Evolutionary conservation across 1,284 basidiomycete species (phyloP), one percentile per base, ranked within the genome.

Genomic region (Irpex sp.): DNA sequence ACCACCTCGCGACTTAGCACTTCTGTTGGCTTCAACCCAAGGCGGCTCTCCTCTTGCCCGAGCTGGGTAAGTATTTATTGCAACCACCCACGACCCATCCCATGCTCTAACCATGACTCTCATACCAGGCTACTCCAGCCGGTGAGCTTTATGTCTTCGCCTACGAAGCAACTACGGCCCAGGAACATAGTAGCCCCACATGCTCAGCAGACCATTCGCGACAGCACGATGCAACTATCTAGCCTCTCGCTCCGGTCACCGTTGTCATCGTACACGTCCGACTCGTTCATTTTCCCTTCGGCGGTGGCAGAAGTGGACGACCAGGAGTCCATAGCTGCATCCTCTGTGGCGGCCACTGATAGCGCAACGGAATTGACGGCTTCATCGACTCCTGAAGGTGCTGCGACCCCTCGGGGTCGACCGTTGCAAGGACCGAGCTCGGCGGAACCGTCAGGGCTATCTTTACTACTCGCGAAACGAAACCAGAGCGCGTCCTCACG

Each of bases 211-310:
- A 78, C 80, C 53, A 91, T 92, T 64, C 83, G 89, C n/a, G 78
- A 84, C 35, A 81, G 76, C 67, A 90, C 89, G 0, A 80, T 91
- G 70, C 78, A 85, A 63, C 78, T 92, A 3, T 89, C 88, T 6
- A 80, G 78, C 64, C 79, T 88, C 71, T 73, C 78, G 1, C 75
- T 83, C 61, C 74, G 76, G 35, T 64, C 67, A 0, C 68, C 68
- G 21, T 59, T 66, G 15, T 61, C 64, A 17, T 59, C 58, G 36
- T 68, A 64, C 5, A 53, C 61, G 1, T 39, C 50, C 57, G 70
- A 79, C 64, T 70, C 74, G 0, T 78, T 81, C 73, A 78, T 79
- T 66, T 77, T 79, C 63, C 78, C 79, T 4, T 26, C 26, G 1
- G 69, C 71, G 49, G 36, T 67, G 0, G 61, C 59, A 2, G 65